These are phyloP conservation scores for Neonectria hederae DNA, from an alignment of 2,329 filamentous ascomycete species.

Conservation along the genomic window DNA sequence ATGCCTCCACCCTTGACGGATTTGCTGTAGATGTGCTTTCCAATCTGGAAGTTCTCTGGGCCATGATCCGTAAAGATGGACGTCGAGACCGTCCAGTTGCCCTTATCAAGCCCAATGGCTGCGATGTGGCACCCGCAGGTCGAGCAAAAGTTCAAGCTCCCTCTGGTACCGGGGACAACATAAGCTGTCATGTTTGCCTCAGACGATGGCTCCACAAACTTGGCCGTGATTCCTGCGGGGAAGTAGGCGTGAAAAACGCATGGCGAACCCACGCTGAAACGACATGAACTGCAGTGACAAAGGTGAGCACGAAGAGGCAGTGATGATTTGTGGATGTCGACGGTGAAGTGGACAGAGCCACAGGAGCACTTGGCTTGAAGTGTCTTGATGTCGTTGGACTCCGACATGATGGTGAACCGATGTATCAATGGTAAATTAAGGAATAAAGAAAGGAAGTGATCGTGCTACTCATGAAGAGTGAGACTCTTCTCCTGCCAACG, in stretches of 20 bases:
- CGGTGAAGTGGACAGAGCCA: slow-evolving; percentile 53
- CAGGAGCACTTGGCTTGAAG: slow-evolving; percentile 59
- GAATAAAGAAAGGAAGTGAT: not conserved
- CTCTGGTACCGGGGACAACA: slow-evolving; percentile 39
- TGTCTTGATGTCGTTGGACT: slow-evolving; percentile 40
- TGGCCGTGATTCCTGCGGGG: slow-evolving; percentile 46
- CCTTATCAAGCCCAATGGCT: slow-evolving; percentile 45
- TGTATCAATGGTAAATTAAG: not conserved
- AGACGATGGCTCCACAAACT: slow-evolving; percentile 53
- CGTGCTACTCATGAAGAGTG: not conserved
- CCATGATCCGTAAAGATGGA: slow-evolving; percentile 53
- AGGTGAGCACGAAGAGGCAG: slow-evolving; percentile 55
- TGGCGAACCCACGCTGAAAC: slow-evolving; percentile 53
- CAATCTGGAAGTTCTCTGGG: slow-evolving; percentile 47
- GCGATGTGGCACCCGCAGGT: slow-evolving; percentile 59
- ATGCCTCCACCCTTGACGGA: slow-evolving; percentile 51
- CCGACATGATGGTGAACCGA: slow-evolving; percentile 28
- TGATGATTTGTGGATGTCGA: slow-evolving; percentile 49
- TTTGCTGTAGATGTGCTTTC: slow-evolving; percentile 49
- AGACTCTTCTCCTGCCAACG: not conserved
- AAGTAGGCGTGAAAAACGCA: slow-evolving; percentile 54
- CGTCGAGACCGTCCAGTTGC: slow-evolving; percentile 51
- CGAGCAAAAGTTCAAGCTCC: slow-evolving; percentile 55
- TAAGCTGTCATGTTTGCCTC: slow-evolving; percentile 51
- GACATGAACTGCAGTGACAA: slow-evolving; percentile 58